Conservation (phyloP, 768 basidiomycete genomes). For the Tubosaeta brunneosetosa region DNA sequence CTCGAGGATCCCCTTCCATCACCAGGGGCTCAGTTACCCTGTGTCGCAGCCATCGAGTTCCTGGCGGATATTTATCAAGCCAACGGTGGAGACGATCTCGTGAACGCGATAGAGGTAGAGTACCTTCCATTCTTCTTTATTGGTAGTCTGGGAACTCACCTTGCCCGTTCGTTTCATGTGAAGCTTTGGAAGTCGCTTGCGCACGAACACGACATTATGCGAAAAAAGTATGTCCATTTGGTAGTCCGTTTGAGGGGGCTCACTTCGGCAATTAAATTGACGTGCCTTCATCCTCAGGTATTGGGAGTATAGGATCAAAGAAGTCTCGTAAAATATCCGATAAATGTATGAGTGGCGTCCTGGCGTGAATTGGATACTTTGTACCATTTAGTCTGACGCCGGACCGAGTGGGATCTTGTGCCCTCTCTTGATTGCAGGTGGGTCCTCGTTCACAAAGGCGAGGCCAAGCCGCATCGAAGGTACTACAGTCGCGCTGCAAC, state of each 20-base stretch:
- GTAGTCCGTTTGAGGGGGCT: slow-evolving; percentile 3
- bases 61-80: slow-evolving; percentile 71
- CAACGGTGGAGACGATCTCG: slow-evolving; percentile 43
- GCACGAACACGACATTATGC: slow-evolving; percentile 64
- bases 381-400: neutral
- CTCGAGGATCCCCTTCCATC: slow-evolving; percentile 71
- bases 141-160: slow-evolving; percentile 5
- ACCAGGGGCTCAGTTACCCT: slow-evolving; percentile 65
- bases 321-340: slow-evolving; percentile 33
- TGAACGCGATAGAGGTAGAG: slow-evolving; percentile 48
- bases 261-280: slow-evolving; percentile 24
- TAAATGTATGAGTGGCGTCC: slow-evolving; percentile 12
- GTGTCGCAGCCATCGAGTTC: slow-evolving; percentile 78
- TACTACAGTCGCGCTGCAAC: slow-evolving; percentile 23
- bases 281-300: slow-evolving; percentile 43
- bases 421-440: neutral
- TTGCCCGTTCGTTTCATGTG: slow-evolving; percentile 8
- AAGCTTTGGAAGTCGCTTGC: slow-evolving; percentile 73
- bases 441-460: neutral
- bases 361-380: slow-evolving; percentile 8
- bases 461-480: neutral
- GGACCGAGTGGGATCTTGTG: neutral
- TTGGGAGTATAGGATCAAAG: slow-evolving; percentile 70
- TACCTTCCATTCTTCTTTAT: neutral
- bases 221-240: slow-evolving; percentile 58